Percentiles rank a stretch among this genome's conserved stretches.
Evolutionary conservation across 495 filamentous ascomycete species (phyloP).

Genomic region (Sabuloglossum arenarium): DNA sequence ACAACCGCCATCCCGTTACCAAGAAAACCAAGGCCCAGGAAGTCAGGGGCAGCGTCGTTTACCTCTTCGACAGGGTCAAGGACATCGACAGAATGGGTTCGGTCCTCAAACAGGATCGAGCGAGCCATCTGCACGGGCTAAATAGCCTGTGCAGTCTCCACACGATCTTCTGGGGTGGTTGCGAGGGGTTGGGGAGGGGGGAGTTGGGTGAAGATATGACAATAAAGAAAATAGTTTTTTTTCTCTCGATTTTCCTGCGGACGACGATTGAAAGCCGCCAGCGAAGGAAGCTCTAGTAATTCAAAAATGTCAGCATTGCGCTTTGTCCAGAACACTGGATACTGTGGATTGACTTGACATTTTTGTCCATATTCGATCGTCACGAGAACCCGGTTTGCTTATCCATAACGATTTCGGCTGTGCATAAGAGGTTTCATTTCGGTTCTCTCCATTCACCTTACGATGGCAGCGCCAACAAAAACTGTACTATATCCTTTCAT

Average conservation of each 20-base stretch:
- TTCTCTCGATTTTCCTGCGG: not conserved
- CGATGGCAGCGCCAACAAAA: slow-evolving; percentile 1
- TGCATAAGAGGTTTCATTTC: not conserved
- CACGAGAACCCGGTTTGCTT: slow-evolving; percentile 2
- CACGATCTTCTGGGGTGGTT: not conserved
- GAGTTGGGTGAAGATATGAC: not conserved
- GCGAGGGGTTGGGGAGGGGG: not conserved
- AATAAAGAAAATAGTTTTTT: not conserved
- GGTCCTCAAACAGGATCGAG: not conserved
- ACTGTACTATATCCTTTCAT: slow-evolving; percentile 1
- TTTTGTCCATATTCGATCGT: not conserved
- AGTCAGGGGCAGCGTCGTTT: not conserved
- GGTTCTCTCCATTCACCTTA: not conserved
- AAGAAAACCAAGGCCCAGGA: slow-evolving; percentile 1
- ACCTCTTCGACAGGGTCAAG: not conserved
- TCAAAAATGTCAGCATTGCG: not conserved
- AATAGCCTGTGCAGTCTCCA: not conserved
- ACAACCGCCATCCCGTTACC: not conserved
- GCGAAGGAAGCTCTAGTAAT: not conserved
- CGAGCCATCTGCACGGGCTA: not conserved
- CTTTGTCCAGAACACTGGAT: not conserved
- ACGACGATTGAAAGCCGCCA: not conserved
- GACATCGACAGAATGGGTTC: slow-evolving; percentile 1
- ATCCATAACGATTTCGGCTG: slow-evolving; percentile 1
- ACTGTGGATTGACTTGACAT: not conserved